These are phyloP conservation scores for Annona cherimola DNA, from an alignment of 164 flowering plant genomes.

Conservation along the genomic window DNA sequence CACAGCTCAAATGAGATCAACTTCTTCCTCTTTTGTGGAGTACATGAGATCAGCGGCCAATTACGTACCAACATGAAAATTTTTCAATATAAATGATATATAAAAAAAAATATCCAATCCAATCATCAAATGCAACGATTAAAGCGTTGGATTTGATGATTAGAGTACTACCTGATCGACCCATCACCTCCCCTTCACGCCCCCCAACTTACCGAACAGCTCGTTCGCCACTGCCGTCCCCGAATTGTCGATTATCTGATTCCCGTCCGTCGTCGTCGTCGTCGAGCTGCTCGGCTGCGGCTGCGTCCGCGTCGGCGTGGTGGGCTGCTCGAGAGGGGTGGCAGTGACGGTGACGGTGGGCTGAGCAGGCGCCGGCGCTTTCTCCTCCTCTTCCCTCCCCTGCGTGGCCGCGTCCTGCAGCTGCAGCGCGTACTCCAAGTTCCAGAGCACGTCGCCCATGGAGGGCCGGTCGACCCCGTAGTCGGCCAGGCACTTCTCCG, in stretches of 20 bases:
- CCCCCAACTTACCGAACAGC: constrained; percentile 1
- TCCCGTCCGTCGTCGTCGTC: background rate
- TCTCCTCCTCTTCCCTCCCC: constrained; percentile 1
- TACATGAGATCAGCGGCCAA: too few relatives aligned
- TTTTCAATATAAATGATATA: too few relatives aligned
- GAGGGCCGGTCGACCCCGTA: constrained; percentile 21
- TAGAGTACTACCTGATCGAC: background rate
- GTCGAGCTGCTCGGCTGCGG: background rate
- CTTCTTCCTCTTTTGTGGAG: too few relatives aligned
- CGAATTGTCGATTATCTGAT: background rate
- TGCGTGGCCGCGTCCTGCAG: constrained; percentile 12
- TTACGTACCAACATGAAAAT: too few relatives aligned
- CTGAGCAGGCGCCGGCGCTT: background rate
- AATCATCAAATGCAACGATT: too few relatives aligned
- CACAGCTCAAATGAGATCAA: too few relatives aligned
- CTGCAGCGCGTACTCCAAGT: constrained; percentile 22
- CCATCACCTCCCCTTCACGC: constrained; percentile 1
- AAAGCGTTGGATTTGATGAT: too few relatives aligned
- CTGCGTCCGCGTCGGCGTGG: background rate
- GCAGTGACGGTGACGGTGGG: background rate
- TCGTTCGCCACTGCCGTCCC: constrained; percentile 2
- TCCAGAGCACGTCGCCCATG: constrained; percentile 25
- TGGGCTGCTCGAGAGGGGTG: background rate
- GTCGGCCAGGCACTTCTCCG: constrained; percentile 21
- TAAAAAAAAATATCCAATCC: too few relatives aligned